phyloP scores from a whole-genome alignment of 352 stramenopile species.

The Phytophthora parvispora region DNA sequence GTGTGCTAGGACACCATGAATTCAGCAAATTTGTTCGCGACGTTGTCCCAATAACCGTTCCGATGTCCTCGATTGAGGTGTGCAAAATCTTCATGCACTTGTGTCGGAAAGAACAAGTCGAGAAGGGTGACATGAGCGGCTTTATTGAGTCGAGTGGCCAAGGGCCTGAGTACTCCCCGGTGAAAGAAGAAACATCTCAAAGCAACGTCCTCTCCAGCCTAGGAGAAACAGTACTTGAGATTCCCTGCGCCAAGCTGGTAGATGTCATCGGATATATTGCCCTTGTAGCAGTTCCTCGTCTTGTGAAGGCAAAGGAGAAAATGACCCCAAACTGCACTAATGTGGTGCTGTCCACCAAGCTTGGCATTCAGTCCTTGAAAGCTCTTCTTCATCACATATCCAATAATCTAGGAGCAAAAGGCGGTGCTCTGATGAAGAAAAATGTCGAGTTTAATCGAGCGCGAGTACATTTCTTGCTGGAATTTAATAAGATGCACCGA shows the following conservation, averaged over 20 bases:
- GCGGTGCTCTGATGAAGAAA: slow-evolving; percentile 35
- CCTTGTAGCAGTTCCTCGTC: slow-evolving; percentile 37
- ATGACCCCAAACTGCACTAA: slow-evolving; percentile 1
- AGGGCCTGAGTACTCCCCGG: slow-evolving; percentile 20
- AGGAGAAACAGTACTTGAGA: slow-evolving; percentile 9
- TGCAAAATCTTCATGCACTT: slow-evolving; percentile 71
- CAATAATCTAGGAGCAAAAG: slow-evolving; percentile 46
- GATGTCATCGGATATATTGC: slow-evolving; percentile 36
- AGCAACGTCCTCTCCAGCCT: slow-evolving; percentile 10
- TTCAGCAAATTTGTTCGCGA: slow-evolving; percentile 63
- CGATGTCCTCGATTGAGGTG: slow-evolving; percentile 51
- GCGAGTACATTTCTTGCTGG: slow-evolving; percentile 52
- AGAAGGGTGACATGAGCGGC: not conserved
- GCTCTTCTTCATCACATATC: slow-evolving; percentile 66
- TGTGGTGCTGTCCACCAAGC: slow-evolving; percentile 23
- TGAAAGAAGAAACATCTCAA: slow-evolving; percentile 10
- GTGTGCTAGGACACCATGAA: slow-evolving; percentile 60
- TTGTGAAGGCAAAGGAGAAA: slow-evolving; percentile 42
- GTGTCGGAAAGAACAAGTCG: slow-evolving; percentile 41
- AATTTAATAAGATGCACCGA: slow-evolving; percentile 70
- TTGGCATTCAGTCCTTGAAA: slow-evolving; percentile 57
- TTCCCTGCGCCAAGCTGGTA: slow-evolving; percentile 30
- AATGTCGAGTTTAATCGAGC: slow-evolving; percentile 56
- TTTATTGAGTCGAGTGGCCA: slow-evolving; percentile 1
- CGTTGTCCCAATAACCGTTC: slow-evolving; percentile 52